These are phyloP conservation scores for Torulaspora globosa DNA, from an alignment of 1,139 yeast species.

Conservation along the genomic window DNA sequence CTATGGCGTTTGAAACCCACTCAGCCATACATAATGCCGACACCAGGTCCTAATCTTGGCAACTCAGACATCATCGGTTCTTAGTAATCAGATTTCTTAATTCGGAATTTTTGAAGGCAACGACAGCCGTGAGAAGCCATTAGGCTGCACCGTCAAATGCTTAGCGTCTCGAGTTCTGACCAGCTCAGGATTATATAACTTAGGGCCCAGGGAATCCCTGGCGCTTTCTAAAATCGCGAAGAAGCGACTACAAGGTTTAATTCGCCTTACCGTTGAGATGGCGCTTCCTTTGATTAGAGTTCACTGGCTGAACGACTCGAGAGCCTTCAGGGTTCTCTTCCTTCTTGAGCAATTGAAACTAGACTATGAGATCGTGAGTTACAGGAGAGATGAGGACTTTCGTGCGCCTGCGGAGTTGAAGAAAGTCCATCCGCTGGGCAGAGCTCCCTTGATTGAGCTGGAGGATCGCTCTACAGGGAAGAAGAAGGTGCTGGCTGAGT, in stretches of 20 bases:
- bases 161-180: too few relatives aligned
- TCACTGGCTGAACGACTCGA: conserved; percentile 48
- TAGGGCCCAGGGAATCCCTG: too few relatives aligned
- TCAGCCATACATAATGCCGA: too few relatives aligned
- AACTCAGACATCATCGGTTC: neutral
- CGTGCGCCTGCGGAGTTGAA: conserved; percentile 45
- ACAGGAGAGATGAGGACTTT: conserved; percentile 43
- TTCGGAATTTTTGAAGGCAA: neutral
- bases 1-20: neutral
- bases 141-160: too few relatives aligned
- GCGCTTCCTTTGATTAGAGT: conserved; percentile 25
- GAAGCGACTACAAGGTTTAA: neutral
- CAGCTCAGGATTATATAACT: too few relatives aligned
- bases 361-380: conserved; percentile 49
- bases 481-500: conserved; percentile 42
- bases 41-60: too few relatives aligned
- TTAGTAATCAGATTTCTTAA: neutral
- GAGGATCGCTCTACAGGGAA: conserved; percentile 41
- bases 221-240: too few relatives aligned
- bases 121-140: neutral
- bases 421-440: conserved; percentile 54
- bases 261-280: conserved; percentile 5
- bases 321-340: conserved; percentile 55
- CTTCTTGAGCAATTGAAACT: conserved; percentile 50
- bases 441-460: conserved; percentile 52